phyloP scores from a whole-genome alignment of 2,329 filamentous ascomycete genomes.

The Trichothecium roseum region DNA sequence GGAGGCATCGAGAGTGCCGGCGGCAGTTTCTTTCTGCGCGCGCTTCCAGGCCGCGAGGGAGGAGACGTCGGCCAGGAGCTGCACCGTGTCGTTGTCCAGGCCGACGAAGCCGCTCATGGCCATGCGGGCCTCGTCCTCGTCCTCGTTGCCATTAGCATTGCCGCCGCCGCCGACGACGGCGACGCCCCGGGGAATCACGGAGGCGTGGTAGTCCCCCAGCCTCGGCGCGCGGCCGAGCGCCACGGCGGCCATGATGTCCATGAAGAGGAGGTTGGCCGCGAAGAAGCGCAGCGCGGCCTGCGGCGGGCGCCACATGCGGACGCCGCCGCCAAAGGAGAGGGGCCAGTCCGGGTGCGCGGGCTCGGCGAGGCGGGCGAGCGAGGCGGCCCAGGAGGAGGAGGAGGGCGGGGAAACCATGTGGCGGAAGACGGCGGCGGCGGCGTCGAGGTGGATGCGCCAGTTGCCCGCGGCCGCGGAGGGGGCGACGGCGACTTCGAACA shows the following conservation, averaged over 20 bases:
- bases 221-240: conserved; percentile 30
- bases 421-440: conserved; percentile 36
- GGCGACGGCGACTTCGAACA: conserved; percentile 33
- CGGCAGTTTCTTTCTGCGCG: conserved; percentile 26
- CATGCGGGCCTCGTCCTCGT: conserved; percentile 17
- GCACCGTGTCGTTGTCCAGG: conserved; percentile 45
- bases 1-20: conserved; percentile 35
- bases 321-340: conserved; percentile 18
- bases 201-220: conserved; percentile 28
- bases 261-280: conserved; percentile 33
- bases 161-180: background rate
- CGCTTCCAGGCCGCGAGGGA: conserved; percentile 46
- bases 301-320: conserved; percentile 30
- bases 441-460: conserved; percentile 39
- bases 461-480: conserved; percentile 28
- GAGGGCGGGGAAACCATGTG: conserved; percentile 30
- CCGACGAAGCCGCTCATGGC: conserved; percentile 42
- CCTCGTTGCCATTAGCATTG: conserved; percentile 1
- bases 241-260: conserved; percentile 40
- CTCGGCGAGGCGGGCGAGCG: conserved; percentile 22
- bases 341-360: conserved; percentile 19
- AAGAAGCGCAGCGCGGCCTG: conserved; percentile 38
- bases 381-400: no score
- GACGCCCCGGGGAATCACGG: conserved; percentile 22
- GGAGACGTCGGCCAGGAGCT: conserved; percentile 43